phyloP scores from a whole-genome alignment of 2,329 filamentous ascomycete species.

The Stemphylium lycopersici region DNA sequence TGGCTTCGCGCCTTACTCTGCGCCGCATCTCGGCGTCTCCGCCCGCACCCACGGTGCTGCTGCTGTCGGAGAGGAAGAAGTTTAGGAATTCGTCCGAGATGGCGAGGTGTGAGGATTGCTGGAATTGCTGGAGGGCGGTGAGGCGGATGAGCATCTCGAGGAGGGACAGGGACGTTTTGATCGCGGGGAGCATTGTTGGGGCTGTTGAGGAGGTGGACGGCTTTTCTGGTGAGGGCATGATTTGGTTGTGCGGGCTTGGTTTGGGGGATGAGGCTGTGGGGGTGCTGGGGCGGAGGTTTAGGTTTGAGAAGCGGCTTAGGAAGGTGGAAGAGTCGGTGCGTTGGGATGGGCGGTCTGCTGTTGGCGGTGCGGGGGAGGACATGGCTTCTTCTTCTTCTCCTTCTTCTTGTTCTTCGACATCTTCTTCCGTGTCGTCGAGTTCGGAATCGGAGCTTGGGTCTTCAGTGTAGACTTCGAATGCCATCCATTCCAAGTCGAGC shows the following conservation, averaged over 20 bases:
- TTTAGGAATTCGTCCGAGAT: slow-evolving; percentile 88
- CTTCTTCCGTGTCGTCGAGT: slow-evolving; percentile 46
- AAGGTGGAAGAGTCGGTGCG: slow-evolving; percentile 51
- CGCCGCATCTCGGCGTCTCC: slow-evolving; percentile 66
- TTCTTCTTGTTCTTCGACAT: slow-evolving; percentile 15
- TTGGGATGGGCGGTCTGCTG: slow-evolving; percentile 16
- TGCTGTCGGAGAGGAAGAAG: slow-evolving; percentile 79
- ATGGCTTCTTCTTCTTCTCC: too few species aligned
- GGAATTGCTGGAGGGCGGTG: slow-evolving; percentile 86
- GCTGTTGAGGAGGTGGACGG: slow-evolving; percentile 14
- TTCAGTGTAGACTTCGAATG: slow-evolving; percentile 81
- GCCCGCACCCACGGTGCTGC: slow-evolving; percentile 69
- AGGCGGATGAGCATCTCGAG: slow-evolving; percentile 88
- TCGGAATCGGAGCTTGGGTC: slow-evolving; percentile 63
- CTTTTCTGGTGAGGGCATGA: slow-evolving; percentile 37
- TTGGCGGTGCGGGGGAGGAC: slow-evolving; percentile 26
- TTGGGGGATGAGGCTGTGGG: slow-evolving; percentile 20
- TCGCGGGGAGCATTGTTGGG: slow-evolving; percentile 51
- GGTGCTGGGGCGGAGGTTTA: slow-evolving; percentile 50
- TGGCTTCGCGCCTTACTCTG: slow-evolving; percentile 64
- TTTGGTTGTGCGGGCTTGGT: slow-evolving; percentile 30
- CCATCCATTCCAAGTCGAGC: slow-evolving; percentile 88
- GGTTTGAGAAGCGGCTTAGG: slow-evolving; percentile 52
- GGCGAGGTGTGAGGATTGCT: slow-evolving; percentile 85
- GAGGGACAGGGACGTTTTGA: slow-evolving; percentile 75